Conservation (phyloP, 164 flowering plant species). For the Nelumbo lutea region DNA sequence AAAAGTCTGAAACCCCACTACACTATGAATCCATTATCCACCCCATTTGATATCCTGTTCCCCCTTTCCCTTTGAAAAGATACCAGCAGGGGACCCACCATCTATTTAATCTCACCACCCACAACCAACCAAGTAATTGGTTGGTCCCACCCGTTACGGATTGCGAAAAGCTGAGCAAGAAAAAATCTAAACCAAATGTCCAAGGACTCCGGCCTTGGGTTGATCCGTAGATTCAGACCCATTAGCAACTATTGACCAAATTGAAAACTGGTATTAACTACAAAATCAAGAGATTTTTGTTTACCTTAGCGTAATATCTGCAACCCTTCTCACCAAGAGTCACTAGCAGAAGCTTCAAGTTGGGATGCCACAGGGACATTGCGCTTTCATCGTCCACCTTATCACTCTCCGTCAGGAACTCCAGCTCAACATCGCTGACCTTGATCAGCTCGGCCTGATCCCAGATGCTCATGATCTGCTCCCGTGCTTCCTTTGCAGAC, state of each 20-base stretch:
- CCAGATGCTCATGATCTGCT: conserved; percentile 93
- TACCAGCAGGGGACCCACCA: no score
- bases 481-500: conserved; percentile 64
- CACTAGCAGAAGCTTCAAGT: conserved; percentile 68
- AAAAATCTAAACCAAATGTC: neutral
- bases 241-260: no score
- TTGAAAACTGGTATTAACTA: neutral
- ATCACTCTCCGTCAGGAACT: conserved; percentile 61
- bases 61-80: no score
- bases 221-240: neutral
- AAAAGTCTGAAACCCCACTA: no score
- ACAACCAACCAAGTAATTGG: no score
- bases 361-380: conserved; percentile 68
- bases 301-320: conserved; percentile 88
- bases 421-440: conserved; percentile 81
- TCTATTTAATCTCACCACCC: no score
- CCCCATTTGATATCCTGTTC: no score
- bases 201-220: neutral
- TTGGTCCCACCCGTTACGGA: no score
- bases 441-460: conserved; percentile 80
- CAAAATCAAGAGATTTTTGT: neutral
- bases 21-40: no score
- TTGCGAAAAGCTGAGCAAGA: no score
- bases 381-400: conserved; percentile 61
- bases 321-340: conserved; percentile 89